Conservation (phyloP, 805 yeast species). For the Dipodascopsis tothii region DNA sequence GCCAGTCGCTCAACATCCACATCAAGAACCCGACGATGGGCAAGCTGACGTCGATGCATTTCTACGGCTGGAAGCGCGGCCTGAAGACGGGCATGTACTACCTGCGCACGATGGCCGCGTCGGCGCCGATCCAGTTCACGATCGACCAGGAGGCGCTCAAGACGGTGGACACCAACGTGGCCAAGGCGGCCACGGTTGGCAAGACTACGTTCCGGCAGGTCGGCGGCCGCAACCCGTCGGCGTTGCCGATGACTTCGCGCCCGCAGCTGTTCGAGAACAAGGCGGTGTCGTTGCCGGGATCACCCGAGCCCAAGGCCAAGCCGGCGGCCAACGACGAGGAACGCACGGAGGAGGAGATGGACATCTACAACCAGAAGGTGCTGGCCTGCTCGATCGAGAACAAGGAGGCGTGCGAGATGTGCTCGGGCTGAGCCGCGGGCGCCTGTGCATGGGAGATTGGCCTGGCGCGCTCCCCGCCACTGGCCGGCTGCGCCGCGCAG, state of each 20-base stretch:
- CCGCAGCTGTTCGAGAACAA: not conserved
- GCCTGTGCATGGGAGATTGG: not conserved
- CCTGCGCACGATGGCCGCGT: slow-evolving; percentile 93
- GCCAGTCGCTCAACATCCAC: slow-evolving; percentile 87
- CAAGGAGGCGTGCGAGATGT: slow-evolving; percentile 98
- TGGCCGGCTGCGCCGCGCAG: too few species aligned
- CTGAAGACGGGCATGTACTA: slow-evolving; percentile 98
- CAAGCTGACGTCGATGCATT: slow-evolving; percentile 94
- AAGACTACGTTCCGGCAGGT: not conserved
- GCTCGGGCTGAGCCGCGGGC: slow-evolving; percentile 69
- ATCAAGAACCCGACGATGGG: slow-evolving; percentile 90
- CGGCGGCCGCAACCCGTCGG: not conserved
- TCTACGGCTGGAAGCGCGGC: slow-evolving; percentile 98
- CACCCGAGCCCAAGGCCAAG: not conserved
- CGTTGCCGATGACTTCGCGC: not conserved
- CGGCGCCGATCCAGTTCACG: slow-evolving; percentile 92
- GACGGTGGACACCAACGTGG: slow-evolving; percentile 17
- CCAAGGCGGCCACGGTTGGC: not conserved
- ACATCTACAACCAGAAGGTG: slow-evolving; percentile 85
- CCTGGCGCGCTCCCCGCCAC: not conserved
- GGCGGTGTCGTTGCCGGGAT: not conserved
- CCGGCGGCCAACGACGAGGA: slow-evolving; percentile 19
- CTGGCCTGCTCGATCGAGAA: slow-evolving; percentile 95
- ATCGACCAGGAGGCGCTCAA: slow-evolving; percentile 46
- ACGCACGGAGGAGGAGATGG: slow-evolving; percentile 47